A percentile compares a stretch with the other conserved stretches of the same genome.
phyloP scores from a whole-genome alignment of 257 asterid species.

The Salvia splendens region DNA sequence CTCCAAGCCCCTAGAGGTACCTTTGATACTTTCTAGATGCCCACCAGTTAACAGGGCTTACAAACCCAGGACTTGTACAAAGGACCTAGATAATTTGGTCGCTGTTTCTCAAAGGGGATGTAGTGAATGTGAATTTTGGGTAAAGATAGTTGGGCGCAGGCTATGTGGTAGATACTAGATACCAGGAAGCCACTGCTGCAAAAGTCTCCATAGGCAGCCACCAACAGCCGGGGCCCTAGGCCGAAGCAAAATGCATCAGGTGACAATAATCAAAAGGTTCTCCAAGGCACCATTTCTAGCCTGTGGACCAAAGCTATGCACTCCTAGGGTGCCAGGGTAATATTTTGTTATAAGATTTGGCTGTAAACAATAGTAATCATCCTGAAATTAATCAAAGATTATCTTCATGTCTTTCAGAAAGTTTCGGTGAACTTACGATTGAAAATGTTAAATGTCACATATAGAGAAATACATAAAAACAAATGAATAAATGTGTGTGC shows the following conservation, averaged over 20 bases:
- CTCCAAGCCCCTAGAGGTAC: not conserved
- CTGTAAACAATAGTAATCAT: not conserved
- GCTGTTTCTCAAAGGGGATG: not conserved
- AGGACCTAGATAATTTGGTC: not conserved
- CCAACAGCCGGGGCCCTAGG: not conserved
- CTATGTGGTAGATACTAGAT: not conserved
- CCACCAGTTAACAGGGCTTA: not conserved
- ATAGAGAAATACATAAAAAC: not conserved
- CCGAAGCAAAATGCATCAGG: not conserved
- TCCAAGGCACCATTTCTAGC: not conserved
- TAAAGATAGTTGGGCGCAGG: not conserved
- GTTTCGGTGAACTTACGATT: not conserved
- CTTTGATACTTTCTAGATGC: not conserved
- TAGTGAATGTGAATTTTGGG: not conserved
- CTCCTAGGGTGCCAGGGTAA: not conserved
- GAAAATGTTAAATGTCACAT: not conserved
- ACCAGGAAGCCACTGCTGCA: not conserved
- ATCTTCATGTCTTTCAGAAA: not conserved
- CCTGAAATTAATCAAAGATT: not conserved
- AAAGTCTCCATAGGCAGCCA: not conserved
- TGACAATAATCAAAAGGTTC: not conserved
- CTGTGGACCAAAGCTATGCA: not conserved
- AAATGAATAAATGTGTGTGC: not conserved
- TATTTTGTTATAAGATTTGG: not conserved
- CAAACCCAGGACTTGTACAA: not conserved